Conservation (phyloP, 305 asterid species). For the Ilex paraguariensis region DNA sequence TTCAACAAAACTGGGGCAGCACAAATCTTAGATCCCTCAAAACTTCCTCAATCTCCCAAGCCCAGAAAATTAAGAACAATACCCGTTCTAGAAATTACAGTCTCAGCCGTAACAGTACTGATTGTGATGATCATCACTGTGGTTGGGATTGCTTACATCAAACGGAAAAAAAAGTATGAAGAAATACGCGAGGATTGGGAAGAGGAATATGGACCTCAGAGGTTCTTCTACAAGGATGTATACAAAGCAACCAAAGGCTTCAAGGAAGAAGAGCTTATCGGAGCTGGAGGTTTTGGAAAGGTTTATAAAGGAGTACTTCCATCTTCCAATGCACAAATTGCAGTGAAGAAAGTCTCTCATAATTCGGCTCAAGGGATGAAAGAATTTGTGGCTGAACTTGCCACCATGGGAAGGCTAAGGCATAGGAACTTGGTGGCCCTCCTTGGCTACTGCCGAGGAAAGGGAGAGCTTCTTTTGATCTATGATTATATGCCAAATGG, state of each 20-base stretch:
- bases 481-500: neutral
- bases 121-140: too few relatives aligned
- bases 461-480: neutral
- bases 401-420: neutral
- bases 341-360: neutral
- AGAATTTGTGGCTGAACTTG: neutral
- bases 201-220: conserved; percentile 38
- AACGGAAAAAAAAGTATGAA: conserved; percentile 22
- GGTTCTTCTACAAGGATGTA: conserved; percentile 27
- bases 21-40: conserved; percentile 6
- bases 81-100: too few relatives aligned
- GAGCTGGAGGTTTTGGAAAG: conserved; percentile 50
- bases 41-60: neutral
- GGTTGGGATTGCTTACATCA: neutral
- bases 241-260: conserved; percentile 48
- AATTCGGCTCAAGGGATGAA: neutral
- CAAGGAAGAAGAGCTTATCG: conserved; percentile 37
- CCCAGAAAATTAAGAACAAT: too few relatives aligned
- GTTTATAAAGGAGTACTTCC: conserved; percentile 50
- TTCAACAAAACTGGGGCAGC: conserved; percentile 7
- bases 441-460: neutral
- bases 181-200: conserved; percentile 56
- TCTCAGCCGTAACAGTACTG: too few relatives aligned
- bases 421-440: neutral
- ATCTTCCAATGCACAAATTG: neutral